Evolutionary conservation across 768 basidiomycete genomes (phyloP).

Genomic region (Mycena belliarum): DNA sequence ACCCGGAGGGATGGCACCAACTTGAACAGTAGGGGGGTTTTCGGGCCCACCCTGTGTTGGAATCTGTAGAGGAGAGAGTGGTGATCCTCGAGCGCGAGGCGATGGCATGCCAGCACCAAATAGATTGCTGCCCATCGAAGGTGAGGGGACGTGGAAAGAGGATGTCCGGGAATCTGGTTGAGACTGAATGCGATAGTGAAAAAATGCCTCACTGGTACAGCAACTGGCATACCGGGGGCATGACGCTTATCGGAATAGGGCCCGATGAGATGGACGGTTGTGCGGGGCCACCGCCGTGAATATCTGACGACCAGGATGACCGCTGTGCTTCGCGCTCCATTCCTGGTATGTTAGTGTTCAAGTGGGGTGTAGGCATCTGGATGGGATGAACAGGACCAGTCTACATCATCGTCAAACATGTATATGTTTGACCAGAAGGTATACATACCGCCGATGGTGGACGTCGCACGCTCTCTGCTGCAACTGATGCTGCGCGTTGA

Average conservation of each 20-base stretch:
- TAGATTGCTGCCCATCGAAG: constrained; percentile 8
- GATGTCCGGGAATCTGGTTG: not conserved
- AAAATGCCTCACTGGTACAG: not conserved
- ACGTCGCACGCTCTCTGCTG: constrained; percentile 13
- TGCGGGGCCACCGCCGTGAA: not conserved
- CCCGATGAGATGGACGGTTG: not conserved
- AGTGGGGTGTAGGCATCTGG: constrained; percentile 17
- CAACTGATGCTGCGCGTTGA: constrained; percentile 1
- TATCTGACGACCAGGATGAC: constrained; percentile 6
- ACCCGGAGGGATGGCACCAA: not conserved
- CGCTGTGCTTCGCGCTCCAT: constrained; percentile 17
- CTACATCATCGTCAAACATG: not conserved
- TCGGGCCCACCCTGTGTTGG: not conserved
- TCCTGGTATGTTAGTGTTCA: constrained; percentile 1
- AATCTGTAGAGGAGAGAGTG: not conserved
- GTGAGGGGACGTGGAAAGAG: not conserved
- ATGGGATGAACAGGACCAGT: constrained; percentile 12
- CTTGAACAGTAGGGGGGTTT: not conserved
- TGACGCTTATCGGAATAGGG: constrained; percentile 7
- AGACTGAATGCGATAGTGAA: constrained; percentile 1
- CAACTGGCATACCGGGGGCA: constrained; percentile 6
- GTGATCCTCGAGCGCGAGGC: not conserved
- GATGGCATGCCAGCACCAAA: not conserved
- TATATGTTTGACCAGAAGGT: not conserved
- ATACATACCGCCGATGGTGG: constrained; percentile 18